phyloP scores from a whole-genome alignment of 129 eudicot genomes.

The Heracleum sosnowskyi region DNA sequence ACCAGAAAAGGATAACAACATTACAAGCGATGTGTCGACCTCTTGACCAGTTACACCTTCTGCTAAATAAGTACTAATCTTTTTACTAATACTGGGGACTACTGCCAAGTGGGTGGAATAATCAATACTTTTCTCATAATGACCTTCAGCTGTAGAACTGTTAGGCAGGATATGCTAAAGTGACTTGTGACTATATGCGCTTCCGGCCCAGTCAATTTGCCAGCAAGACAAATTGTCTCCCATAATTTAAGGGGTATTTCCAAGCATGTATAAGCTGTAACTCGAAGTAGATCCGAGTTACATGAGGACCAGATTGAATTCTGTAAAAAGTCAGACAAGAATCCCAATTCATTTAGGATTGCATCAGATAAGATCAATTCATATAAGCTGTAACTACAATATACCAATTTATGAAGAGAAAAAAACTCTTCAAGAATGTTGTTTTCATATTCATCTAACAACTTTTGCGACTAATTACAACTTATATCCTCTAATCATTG shows the following conservation, averaged over 20 bases:
- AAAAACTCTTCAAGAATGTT: background rate
- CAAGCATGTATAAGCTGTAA: background rate
- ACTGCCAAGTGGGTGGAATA: constrained; percentile 10
- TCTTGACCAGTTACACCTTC: background rate
- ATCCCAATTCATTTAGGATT: background rate
- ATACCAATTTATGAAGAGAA: background rate
- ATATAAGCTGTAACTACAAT: constrained; percentile 2
- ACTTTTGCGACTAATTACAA: background rate
- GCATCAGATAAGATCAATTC: constrained; percentile 1
- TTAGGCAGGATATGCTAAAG: background rate
- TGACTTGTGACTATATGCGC: background rate
- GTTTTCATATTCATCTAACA: background rate
- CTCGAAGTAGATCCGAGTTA: background rate
- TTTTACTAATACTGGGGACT: background rate
- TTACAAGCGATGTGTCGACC: background rate
- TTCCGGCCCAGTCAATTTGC: background rate
- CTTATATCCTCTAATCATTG: background rate
- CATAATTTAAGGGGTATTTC: background rate
- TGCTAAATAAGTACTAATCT: background rate
- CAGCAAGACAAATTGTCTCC: background rate
- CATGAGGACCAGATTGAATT: background rate
- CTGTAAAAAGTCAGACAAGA: constrained; percentile 1
- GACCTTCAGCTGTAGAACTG: background rate
- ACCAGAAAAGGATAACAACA: constrained; percentile 1
- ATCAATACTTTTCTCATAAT: background rate